Conservation (phyloP, 148 eudicot species). For the Rhododendron mucronatum region DNA sequence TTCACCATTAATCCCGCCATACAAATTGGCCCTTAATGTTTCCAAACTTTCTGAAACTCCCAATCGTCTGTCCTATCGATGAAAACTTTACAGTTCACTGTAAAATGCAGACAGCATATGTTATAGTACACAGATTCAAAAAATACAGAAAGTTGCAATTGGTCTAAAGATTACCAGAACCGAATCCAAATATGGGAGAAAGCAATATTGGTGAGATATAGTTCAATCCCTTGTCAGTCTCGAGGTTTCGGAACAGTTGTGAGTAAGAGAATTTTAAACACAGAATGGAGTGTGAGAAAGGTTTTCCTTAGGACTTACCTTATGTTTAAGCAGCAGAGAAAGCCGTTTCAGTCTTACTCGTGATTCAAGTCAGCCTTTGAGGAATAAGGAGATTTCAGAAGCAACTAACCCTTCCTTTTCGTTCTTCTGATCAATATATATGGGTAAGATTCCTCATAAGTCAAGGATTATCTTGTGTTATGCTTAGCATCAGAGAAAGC, state of each 20-base stretch:
- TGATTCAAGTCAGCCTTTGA: not conserved
- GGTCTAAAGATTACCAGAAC: not conserved
- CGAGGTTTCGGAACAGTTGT: not conserved
- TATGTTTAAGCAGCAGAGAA: not conserved
- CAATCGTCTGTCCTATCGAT: not conserved
- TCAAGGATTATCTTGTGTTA: not conserved
- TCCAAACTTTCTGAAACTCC: not conserved
- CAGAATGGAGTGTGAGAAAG: not conserved
- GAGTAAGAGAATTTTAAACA: not conserved
- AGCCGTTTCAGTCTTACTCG: not conserved
- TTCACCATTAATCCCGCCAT: not conserved
- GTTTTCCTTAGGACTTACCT: not conserved
- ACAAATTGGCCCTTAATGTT: not conserved
- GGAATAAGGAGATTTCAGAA: not conserved
- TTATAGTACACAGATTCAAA: not conserved
- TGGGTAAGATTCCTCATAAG: not conserved
- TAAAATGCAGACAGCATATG: not conserved
- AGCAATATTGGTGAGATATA: not conserved
- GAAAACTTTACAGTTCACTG: not conserved
- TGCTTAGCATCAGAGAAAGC: not conserved
- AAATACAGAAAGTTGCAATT: not conserved
- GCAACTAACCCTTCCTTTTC: not conserved
- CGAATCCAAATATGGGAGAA: not conserved
- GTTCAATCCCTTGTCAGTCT: not conserved
- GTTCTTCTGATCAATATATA: not conserved